Evolutionary conservation across 331 rosid species (phyloP).

Genomic region (Telfairia occidentalis): DNA sequence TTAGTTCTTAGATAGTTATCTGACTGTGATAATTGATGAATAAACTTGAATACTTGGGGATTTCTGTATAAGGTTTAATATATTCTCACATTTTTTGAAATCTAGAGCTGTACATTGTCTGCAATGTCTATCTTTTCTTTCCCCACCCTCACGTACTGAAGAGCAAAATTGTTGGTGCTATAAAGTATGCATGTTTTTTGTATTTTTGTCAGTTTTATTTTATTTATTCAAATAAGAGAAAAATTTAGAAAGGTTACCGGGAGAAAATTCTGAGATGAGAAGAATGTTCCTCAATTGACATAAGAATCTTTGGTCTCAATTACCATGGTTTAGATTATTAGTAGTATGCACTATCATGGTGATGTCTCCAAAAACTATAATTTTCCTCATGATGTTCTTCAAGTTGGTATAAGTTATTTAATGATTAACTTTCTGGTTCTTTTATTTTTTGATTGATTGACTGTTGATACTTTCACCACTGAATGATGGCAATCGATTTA

Average conservation of each 20-base stretch:
- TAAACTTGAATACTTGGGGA: not conserved
- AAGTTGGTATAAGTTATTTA: not conserved
- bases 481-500: conserved; percentile 6
- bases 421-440: not conserved
- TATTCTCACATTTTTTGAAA: not conserved
- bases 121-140: not conserved
- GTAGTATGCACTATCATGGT: not conserved
- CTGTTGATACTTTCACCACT: not conserved
- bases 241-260: not conserved
- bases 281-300: not conserved
- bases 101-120: not conserved
- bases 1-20: not conserved
- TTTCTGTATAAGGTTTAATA: not conserved
- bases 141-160: not conserved
- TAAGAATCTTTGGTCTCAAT: not conserved
- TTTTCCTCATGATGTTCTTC: not conserved
- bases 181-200: not conserved
- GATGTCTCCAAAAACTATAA: not conserved
- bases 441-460: not conserved
- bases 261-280: not conserved
- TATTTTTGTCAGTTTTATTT: not conserved
- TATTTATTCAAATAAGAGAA: not conserved
- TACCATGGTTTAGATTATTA: not conserved
- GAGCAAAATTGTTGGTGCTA: not conserved
- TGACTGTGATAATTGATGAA: not conserved